These are phyloP conservation scores for Tricholoma flavovirens DNA, from an alignment of 768 basidiomycete species.

Conservation along the genomic window DNA sequence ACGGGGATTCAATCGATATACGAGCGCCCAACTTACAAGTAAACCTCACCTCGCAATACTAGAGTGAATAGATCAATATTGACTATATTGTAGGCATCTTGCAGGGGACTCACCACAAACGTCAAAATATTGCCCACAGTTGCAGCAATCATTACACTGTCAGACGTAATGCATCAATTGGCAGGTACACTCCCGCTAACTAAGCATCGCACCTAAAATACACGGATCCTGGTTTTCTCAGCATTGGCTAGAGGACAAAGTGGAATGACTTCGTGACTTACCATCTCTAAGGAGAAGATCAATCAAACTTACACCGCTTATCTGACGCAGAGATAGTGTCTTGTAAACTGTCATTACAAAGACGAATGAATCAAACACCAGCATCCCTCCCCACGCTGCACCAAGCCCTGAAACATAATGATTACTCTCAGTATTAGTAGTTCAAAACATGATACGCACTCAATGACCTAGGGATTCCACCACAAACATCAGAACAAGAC, in stretches of 20 bases:
- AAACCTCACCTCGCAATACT: slow-evolving; percentile 29
- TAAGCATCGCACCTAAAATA: slow-evolving; percentile 30
- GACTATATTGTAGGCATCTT: background rate
- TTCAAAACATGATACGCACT: background rate
- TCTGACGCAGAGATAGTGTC: slow-evolving; percentile 22
- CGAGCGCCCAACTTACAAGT: background rate
- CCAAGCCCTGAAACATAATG: slow-evolving; percentile 21
- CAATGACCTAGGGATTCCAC: background rate
- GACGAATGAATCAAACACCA: slow-evolving; percentile 34
- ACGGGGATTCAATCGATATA: background rate
- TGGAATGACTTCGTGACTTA: slow-evolving; percentile 5
- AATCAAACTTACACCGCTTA: slow-evolving; percentile 22
- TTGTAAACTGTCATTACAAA: slow-evolving; percentile 38
- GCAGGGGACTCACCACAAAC: slow-evolving; percentile 24
- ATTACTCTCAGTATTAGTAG: background rate
- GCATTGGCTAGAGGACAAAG: background rate
- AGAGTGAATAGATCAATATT: background rate
- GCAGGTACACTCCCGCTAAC: background rate
- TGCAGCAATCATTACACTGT: slow-evolving; percentile 31
- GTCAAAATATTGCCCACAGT: slow-evolving; percentile 34
- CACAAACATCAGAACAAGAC: background rate
- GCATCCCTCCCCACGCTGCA: slow-evolving; percentile 33
- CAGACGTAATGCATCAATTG: background rate
- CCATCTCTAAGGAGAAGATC: slow-evolving; percentile 35
- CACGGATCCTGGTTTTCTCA: slow-evolving; percentile 25